phyloP scores from a whole-genome alignment of 2,329 filamentous ascomycete genomes.

The Cadophora luteo-olivacea region DNA sequence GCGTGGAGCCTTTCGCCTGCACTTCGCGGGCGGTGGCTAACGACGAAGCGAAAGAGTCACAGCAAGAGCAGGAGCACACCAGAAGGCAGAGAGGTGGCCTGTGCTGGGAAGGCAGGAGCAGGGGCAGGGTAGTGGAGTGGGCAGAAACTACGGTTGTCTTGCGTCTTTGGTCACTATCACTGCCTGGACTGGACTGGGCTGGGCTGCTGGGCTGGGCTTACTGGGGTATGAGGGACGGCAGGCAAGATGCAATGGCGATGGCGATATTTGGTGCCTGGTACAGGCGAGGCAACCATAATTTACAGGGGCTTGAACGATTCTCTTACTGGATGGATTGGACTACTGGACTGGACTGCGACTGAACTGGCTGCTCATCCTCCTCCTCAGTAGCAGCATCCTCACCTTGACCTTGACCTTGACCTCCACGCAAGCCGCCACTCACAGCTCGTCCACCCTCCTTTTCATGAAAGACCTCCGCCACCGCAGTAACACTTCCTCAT shows the following conservation, averaged over 20 bases:
- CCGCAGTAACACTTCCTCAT: not conserved
- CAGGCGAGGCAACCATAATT: constrained; percentile 7
- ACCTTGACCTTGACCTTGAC: too few species aligned
- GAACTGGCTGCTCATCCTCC: not conserved
- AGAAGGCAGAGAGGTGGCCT: not conserved
- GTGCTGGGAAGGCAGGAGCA: not conserved
- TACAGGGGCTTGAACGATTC: not conserved
- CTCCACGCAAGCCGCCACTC: constrained; percentile 14
- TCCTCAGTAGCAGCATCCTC: not conserved
- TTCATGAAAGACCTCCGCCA: not conserved
- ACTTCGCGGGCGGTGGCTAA: constrained; percentile 3
- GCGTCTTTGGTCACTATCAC: not conserved
- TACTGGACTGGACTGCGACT: not conserved
- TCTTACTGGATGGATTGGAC: not conserved
- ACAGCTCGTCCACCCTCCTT: constrained; percentile 10
- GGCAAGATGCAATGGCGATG: constrained; percentile 1
- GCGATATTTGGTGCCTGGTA: constrained; percentile 11
- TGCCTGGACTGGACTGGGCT: not conserved
- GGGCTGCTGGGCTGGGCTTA: not conserved
- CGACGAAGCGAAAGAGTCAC: constrained; percentile 25
- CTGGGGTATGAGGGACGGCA: not conserved
- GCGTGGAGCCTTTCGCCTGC: constrained; percentile 7
- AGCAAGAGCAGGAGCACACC: not conserved
- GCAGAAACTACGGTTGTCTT: not conserved
- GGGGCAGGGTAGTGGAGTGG: too few species aligned